Evolutionary conservation across 2,329 filamentous ascomycete genomes (phyloP).

Genomic region (Ramularia endophylla): DNA sequence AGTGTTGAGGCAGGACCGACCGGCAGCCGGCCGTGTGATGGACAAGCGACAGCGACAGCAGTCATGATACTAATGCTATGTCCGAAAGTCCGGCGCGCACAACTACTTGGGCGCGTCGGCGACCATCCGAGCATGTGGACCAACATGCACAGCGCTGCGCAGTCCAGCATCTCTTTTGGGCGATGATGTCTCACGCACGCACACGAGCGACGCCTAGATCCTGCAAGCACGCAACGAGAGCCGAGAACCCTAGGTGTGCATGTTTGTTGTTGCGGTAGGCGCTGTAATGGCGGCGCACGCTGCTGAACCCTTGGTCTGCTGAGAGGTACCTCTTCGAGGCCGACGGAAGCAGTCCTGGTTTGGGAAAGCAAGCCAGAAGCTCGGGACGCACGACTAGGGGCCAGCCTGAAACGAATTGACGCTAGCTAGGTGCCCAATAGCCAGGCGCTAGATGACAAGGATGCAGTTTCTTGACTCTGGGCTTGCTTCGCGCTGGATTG

Average conservation of each 20-base stretch:
- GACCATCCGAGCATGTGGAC: neutral
- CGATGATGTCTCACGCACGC: neutral
- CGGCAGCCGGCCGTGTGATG: constrained; percentile 1
- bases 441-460: constrained; percentile 5
- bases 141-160: too few relatives aligned
- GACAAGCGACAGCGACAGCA: constrained; percentile 24
- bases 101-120: neutral
- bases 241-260: neutral
- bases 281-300: neutral
- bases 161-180: neutral
- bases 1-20: constrained; percentile 10
- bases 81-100: neutral
- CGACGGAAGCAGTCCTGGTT: too few relatives aligned
- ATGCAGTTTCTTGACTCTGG: neutral
- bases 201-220: constrained; percentile 1
- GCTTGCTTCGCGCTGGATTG: constrained; percentile 4
- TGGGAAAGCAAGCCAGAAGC: constrained; percentile 2
- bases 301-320: constrained; percentile 1
- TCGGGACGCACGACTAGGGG: constrained; percentile 7
- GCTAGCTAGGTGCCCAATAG: constrained; percentile 7
- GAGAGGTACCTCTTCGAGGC: neutral
- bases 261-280: neutral
- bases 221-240: neutral
- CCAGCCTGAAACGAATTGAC: neutral
- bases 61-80: neutral